Evolutionary conservation across 345 rosid species (phyloP).

Genomic region (Aethionema arabicum): DNA sequence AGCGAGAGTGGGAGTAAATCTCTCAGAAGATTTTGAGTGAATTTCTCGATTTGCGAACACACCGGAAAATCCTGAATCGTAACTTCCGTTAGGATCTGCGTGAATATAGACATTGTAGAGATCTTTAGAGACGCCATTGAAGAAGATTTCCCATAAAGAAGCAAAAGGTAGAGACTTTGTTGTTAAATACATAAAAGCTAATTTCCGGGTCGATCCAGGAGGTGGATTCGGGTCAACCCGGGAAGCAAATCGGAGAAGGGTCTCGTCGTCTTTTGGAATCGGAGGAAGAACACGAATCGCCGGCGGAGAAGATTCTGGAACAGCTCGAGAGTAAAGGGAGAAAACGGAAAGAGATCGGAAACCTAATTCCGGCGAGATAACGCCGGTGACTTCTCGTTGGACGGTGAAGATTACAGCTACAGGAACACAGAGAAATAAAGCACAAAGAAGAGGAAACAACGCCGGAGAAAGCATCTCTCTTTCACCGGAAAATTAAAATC

Average conservation of each 20-base stretch:
- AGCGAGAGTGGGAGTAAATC: conserved; percentile 57
- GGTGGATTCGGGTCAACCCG: conserved; percentile 45
- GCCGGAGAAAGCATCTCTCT: conserved; percentile 51
- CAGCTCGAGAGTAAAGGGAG: conserved; percentile 25
- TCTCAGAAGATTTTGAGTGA: conserved; percentile 50
- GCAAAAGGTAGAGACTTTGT: conserved; percentile 66
- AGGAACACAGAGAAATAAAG: conserved; percentile 61
- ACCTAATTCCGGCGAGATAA: conserved; percentile 24
- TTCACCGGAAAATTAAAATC: background rate
- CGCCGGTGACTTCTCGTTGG: conserved; percentile 34
- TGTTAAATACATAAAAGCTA: conserved; percentile 73
- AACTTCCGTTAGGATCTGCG: conserved; percentile 54
- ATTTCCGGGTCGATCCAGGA: conserved; percentile 43
- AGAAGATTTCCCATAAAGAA: conserved; percentile 65
- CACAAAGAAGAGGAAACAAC: conserved; percentile 54
- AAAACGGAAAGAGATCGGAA: conserved; percentile 15
- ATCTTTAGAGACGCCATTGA: conserved; percentile 34
- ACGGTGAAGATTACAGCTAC: conserved; percentile 56
- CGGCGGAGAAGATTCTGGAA: conserved; percentile 20
- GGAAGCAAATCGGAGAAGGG: conserved; percentile 49
- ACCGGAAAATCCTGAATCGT: conserved; percentile 52
- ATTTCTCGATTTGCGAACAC: conserved; percentile 56
- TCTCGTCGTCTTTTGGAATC: conserved; percentile 46
- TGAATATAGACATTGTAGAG: conserved; percentile 71
- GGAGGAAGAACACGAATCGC: conserved; percentile 19